Percentiles rank a stretch among this genome's conserved stretches.
Evolutionary conservation across 371 early-diverging fungal genomes (phyloP).

Genomic region (Mortierella sp.): DNA sequence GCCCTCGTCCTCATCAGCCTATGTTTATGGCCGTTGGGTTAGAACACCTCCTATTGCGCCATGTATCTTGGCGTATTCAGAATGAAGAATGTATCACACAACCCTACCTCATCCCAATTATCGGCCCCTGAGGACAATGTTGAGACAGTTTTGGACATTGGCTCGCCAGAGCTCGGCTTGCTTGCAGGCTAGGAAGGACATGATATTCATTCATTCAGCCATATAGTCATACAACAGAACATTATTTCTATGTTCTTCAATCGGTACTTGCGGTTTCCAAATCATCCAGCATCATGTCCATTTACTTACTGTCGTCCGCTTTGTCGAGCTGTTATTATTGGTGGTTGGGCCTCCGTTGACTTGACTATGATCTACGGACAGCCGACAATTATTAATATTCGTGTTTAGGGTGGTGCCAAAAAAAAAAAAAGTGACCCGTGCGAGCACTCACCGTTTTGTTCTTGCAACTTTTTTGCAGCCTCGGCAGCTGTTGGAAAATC

Average conservation of each 20-base stretch:
- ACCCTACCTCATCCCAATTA: slow-evolving; percentile 49
- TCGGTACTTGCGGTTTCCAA: no score
- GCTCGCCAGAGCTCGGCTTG: slow-evolving; percentile 23
- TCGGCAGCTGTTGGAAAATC: slow-evolving; percentile 53
- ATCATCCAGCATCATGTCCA: no score
- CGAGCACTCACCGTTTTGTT: slow-evolving; percentile 28
- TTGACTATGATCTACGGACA: slow-evolving; percentile 17
- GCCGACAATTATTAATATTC: not conserved
- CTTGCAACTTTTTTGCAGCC: slow-evolving; percentile 42
- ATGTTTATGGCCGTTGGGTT: not conserved
- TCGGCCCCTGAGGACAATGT: slow-evolving; percentile 39
- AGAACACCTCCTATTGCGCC: not conserved
- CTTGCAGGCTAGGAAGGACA: slow-evolving; percentile 7
- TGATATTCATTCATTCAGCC: no score
- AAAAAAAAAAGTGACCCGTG: not conserved
- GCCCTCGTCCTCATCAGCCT: slow-evolving; percentile 44
- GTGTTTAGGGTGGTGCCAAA: not conserved
- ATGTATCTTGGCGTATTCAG: not conserved
- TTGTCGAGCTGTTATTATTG: slow-evolving; percentile 4
- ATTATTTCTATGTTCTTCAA: no score
- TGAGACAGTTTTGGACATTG: slow-evolving; percentile 45
- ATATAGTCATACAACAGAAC: not conserved
- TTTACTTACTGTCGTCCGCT: slow-evolving; percentile 21
- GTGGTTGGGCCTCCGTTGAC: slow-evolving; percentile 15
- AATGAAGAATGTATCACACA: not conserved